Evolutionary conservation across 768 basidiomycete species (phyloP), one percentile per base, ranked within the genome.

Genomic region (Erythrobasidium yunnanense): DNA sequence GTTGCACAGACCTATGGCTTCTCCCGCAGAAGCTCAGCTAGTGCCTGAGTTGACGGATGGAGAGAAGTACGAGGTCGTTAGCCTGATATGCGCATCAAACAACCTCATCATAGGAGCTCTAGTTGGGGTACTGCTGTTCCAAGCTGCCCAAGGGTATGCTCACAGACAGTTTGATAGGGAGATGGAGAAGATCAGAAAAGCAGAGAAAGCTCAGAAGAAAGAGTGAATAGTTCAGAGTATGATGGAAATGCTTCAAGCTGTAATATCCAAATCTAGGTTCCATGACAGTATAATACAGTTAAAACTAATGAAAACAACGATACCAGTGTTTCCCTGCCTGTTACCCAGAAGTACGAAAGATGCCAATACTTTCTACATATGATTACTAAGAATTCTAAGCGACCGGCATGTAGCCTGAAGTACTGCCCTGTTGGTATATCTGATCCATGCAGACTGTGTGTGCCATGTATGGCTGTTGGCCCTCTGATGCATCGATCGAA

Each of bases 361-460:
- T n/a, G n/a, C n/a, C n/a, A n/a, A n/a, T n/a, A n/a, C n/a, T n/a
- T n/a, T n/a, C n/a, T n/a, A n/a, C n/a, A n/a, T n/a, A n/a, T n/a
- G n/a, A n/a, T n/a, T n/a, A n/a, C n/a, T n/a, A n/a, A n/a, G n/a
- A n/a, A n/a, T n/a, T n/a, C n/a, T n/a, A n/a, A n/a, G n/a, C n/a
- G n/a, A n/a, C n/a, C n/a, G n/a, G n/a, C n/a, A n/a, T n/a, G n/a
- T n/a, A n/a, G n/a, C n/a, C n/a, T n/a, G n/a, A n/a, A n/a, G 25
- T 51, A 25, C 25, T 51, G 22, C 49, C 49, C 13, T 51, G 38
- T 42, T 42, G 38, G 11, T 42, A n/a, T n/a, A n/a, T 34, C 32
- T 63, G 60, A 32, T 63, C 60, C n/a, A 63, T 25, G 8, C 60
- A 18, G 27, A 63, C 60, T 8, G 60, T 63, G 25, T 63, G 60